phyloP scores from a whole-genome alignment of 1,284 basidiomycete species.

The Boletus smithii region DNA sequence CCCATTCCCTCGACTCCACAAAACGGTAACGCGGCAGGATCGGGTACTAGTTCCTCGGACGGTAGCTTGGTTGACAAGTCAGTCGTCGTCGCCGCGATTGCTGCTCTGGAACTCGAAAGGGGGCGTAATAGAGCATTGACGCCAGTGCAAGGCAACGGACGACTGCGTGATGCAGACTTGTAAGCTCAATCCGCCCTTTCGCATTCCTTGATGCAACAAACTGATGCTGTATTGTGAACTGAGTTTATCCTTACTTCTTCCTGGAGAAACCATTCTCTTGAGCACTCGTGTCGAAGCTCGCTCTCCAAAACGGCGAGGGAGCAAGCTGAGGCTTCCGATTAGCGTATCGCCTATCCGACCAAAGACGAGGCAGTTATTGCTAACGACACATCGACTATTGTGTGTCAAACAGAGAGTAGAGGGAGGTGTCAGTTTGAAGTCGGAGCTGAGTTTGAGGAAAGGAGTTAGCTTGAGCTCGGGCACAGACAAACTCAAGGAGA shows the following conservation, averaged over 20 bases:
- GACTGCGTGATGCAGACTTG: constrained; percentile 42
- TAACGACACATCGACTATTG: constrained; percentile 56
- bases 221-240: too few relatives aligned
- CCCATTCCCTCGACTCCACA: constrained; percentile 26
- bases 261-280: constrained; percentile 49
- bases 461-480: too few relatives aligned
- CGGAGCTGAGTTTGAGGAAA: constrained; percentile 49
- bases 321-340: constrained; percentile 52
- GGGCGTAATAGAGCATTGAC: constrained; percentile 55
- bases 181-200: constrained; percentile 25
- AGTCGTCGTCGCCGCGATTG: constrained; percentile 32
- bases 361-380: constrained; percentile 53
- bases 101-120: constrained; percentile 25
- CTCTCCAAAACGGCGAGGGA: constrained; percentile 56
- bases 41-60: constrained; percentile 46
- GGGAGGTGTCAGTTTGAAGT: constrained; percentile 43
- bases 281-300: constrained; percentile 53
- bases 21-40: constrained; percentile 26
- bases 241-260: constrained; percentile 43
- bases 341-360: constrained; percentile 47
- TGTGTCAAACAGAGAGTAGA: constrained; percentile 53
- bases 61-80: constrained; percentile 46
- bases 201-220: too few relatives aligned
- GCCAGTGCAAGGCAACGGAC: constrained; percentile 52
- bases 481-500: too few relatives aligned